Conservation (phyloP, 768 basidiomycete species). For the Coprinopsis strossmayeri region DNA sequence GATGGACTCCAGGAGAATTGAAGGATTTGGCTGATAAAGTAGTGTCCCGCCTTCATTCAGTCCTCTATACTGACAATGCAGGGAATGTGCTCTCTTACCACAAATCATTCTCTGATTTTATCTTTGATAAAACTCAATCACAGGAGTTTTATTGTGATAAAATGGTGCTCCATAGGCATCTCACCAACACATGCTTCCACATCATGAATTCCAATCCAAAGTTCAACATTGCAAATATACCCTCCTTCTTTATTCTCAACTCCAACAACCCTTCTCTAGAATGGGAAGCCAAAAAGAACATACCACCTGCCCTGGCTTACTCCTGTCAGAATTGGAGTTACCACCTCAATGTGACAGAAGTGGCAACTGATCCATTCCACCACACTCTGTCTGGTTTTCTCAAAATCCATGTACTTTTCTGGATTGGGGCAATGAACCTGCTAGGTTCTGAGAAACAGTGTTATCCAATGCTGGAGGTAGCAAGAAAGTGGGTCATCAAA, state of each 20-base stretch:
- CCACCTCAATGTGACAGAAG: constrained; percentile 6
- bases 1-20: no score
- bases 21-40: not conserved
- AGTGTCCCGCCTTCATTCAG: constrained; percentile 12
- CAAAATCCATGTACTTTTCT: constrained; percentile 16
- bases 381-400: constrained; percentile 4
- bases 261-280: constrained; percentile 2
- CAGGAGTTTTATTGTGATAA: constrained; percentile 11
- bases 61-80: constrained; percentile 14
- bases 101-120: constrained; percentile 18
- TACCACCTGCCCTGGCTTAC: constrained; percentile 8
- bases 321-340: constrained; percentile 10
- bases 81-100: constrained; percentile 16
- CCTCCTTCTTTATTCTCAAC: constrained; percentile 15
- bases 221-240: constrained; percentile 18
- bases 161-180: constrained; percentile 9
- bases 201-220: constrained; percentile 13
- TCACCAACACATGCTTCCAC: constrained; percentile 14
- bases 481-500: not conserved
- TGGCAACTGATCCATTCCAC: not conserved
- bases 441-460: constrained; percentile 13
- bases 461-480: constrained; percentile 13
- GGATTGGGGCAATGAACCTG: constrained; percentile 24
- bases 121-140: constrained; percentile 12
- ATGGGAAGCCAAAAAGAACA: constrained; percentile 10